These are phyloP conservation scores for Dichotomocladium elegans DNA, from an alignment of 371 early-diverging fungal genomes.

Conservation along the genomic window DNA sequence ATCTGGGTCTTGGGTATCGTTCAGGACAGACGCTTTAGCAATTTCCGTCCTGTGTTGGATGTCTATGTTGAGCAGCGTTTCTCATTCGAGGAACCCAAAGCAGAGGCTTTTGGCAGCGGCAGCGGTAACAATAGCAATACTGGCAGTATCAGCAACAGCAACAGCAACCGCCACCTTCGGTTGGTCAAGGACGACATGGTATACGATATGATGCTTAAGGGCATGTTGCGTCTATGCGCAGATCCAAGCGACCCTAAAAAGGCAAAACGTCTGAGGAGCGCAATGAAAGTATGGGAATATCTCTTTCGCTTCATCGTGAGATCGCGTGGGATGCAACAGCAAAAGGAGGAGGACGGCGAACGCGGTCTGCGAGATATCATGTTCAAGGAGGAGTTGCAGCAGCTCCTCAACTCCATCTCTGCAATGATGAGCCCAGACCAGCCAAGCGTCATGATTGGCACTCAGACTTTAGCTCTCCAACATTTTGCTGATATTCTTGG, in stretches of 20 bases:
- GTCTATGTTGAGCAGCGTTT: slow-evolving; percentile 60
- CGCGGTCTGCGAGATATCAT: slow-evolving; percentile 25
- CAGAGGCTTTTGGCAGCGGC: too few relatives aligned
- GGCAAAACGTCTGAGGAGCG: slow-evolving; percentile 52
- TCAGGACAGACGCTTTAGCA: slow-evolving; percentile 62
- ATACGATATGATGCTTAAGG: slow-evolving; percentile 38
- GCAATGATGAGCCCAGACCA: slow-evolving; percentile 50
- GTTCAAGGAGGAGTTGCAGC: slow-evolving; percentile 36
- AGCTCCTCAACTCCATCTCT: slow-evolving; percentile 37
- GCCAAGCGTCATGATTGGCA: slow-evolving; percentile 57
- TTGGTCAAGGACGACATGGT: slow-evolving; percentile 19
- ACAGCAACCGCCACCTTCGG: too few relatives aligned
- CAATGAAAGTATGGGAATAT: slow-evolving; percentile 71
- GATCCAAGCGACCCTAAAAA: slow-evolving; percentile 40
- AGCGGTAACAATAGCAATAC: neutral
- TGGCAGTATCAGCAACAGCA: neutral
- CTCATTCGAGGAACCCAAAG: slow-evolving; percentile 21
- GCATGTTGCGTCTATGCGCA: slow-evolving; percentile 41
- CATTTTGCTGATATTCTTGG: slow-evolving; percentile 58
- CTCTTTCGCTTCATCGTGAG: slow-evolving; percentile 58
- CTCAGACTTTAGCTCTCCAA: slow-evolving; percentile 65
- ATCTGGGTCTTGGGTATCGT: slow-evolving; percentile 58
- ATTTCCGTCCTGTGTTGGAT: slow-evolving; percentile 59
- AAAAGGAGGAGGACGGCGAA: slow-evolving; percentile 26
- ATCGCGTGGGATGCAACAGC: slow-evolving; percentile 37